Conservation (phyloP, 495 filamentous ascomycete genomes). For the Parmelia sp. region DNA sequence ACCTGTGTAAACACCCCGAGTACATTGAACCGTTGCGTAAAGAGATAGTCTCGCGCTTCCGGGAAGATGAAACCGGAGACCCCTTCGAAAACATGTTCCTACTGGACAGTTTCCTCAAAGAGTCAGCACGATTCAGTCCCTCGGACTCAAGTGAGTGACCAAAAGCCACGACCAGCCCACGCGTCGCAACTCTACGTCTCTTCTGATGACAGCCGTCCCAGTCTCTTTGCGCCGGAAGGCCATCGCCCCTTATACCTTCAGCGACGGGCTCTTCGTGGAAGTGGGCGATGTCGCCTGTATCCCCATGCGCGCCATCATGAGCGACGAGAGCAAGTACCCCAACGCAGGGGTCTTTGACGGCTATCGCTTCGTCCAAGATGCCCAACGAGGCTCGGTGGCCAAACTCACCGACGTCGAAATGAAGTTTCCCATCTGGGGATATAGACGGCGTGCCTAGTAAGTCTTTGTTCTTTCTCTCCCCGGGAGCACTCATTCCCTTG, state of each 20-base stretch:
- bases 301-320: slow-evolving; percentile 17
- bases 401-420: slow-evolving; percentile 12
- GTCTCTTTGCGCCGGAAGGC: slow-evolving; percentile 19
- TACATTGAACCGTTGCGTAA: slow-evolving; percentile 20
- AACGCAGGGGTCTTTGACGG: slow-evolving; percentile 8
- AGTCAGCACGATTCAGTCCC: slow-evolving; percentile 17
- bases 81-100: slow-evolving; percentile 8
- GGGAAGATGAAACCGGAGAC: background rate
- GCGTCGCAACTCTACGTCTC: no score
- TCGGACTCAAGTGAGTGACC: slow-evolving; percentile 8
- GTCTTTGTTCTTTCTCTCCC: background rate
- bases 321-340: slow-evolving; percentile 12
- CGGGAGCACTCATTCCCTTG: background rate
- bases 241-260: slow-evolving; percentile 13
- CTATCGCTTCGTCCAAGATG: slow-evolving; percentile 2
- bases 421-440: slow-evolving; percentile 17
- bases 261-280: slow-evolving; percentile 12
- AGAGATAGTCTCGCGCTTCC: slow-evolving; percentile 10
- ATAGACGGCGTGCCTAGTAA: slow-evolving; percentile 15
- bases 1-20: slow-evolving; percentile 21
- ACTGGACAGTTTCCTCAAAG: slow-evolving; percentile 20
- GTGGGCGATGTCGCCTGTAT: slow-evolving; percentile 16
- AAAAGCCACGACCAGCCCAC: no score
- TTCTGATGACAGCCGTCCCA: no score
- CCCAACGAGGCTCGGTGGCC: background rate